phyloP scores from a whole-genome alignment of 2,329 filamentous ascomycete species.

The Metarhizium sp. region DNA sequence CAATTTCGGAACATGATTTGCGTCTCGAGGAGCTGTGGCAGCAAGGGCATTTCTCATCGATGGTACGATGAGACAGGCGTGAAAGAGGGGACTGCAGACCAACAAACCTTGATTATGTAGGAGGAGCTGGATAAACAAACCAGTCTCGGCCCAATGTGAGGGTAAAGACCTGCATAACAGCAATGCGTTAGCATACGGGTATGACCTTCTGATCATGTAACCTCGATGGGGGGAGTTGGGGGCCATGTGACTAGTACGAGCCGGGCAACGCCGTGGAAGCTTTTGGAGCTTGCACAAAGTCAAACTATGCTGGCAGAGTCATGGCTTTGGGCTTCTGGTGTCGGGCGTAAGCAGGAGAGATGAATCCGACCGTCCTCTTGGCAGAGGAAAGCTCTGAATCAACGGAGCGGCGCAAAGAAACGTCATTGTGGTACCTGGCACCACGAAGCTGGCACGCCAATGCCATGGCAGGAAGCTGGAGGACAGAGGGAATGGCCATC shows the following conservation, averaged over 20 bases:
- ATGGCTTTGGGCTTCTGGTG: background rate
- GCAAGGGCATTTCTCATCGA: background rate
- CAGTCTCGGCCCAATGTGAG: background rate
- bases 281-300: background rate
- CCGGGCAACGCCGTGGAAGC: background rate
- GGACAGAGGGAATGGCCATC: background rate
- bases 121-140: background rate
- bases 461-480: background rate
- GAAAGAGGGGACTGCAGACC: background rate
- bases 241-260: background rate
- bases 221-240: background rate
- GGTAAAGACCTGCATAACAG: background rate
- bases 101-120: background rate
- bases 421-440: background rate
- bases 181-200: background rate
- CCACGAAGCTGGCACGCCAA: background rate
- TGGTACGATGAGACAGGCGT: too few relatives aligned
- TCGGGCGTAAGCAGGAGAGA: background rate
- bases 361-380: background rate
- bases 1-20: background rate
- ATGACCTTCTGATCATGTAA: background rate
- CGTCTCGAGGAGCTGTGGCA: background rate
- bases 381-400: background rate
- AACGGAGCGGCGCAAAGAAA: background rate
- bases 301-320: background rate